Base-by-base conservation (phyloP, 495 filamentous ascomycete species). In the Aspergillus kassunensis region DNA sequence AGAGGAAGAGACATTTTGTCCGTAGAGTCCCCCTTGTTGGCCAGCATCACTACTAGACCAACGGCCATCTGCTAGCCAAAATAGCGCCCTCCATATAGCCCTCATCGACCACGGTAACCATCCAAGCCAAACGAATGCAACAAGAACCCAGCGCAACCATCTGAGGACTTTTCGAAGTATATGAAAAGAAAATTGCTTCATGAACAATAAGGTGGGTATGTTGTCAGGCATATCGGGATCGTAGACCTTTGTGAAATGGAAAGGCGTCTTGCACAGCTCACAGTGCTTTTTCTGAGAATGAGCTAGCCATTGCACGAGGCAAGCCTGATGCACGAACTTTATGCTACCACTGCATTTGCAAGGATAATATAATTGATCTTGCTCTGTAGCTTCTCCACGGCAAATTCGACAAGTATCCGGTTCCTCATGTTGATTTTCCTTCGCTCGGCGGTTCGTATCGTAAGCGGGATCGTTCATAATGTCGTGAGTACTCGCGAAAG, bases 271-370 rank as follows among this genome's bases (percentile, higher is more conserved):
- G 82, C 93, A 99, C 13, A 99, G 83, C 76, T 99, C 93, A 74
- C 93, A 99, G 77, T 97, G 87, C 68, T 97, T 97, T 81, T 97
- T 97, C 66, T 97, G 91, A 1, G 91, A 96, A 65, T 99, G 93
- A 20, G 89, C 87, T 16, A 99, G 74, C 93, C 93, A 99, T 73
- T 97, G 90, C 81, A 97, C 95, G 64, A 99, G 73, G 65, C 93
- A 99, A 58, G 90, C 86, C 67, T 99, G 93, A 71, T 99, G 93
- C 44, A 99, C 93, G 61, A 87, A 91, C 69, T 96, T 97, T 70
- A 99, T 99, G 69, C 90, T 96, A 13, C 93, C 93, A 63, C 89
- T 96, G 73, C 93, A 99, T 73, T 95, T 96, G 81, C 93, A 99
- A 2, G 93, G 93, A 63, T 95, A 90, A 77, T 96, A 99, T 30